Conservation (phyloP, 2,329 filamentous ascomycete species). For the Rutstroemia sp. region DNA sequence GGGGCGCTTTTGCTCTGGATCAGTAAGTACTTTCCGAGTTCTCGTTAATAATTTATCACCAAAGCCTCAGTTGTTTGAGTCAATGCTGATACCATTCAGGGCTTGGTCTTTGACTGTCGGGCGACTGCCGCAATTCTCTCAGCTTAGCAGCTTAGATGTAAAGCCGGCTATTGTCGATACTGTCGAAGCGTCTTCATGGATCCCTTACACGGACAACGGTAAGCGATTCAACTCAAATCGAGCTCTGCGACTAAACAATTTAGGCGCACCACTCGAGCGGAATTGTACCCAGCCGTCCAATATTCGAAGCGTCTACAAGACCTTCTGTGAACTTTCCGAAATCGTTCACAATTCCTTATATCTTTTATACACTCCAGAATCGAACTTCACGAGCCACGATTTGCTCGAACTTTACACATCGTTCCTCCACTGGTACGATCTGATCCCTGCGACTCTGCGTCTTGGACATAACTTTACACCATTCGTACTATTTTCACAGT, state of each 20-base stretch:
- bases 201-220: slow-evolving; percentile 30
- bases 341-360: slow-evolving; percentile 55
- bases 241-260: not conserved
- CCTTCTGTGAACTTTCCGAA: slow-evolving; percentile 66
- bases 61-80: slow-evolving; percentile 23
- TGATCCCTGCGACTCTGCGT: slow-evolving; percentile 55
- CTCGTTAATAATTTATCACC: not conserved
- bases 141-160: slow-evolving; percentile 46
- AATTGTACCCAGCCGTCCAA: slow-evolving; percentile 58
- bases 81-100: slow-evolving; percentile 30
- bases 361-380: slow-evolving; percentile 63
- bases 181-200: slow-evolving; percentile 50
- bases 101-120: slow-evolving; percentile 60
- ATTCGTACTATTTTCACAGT: slow-evolving; percentile 68
- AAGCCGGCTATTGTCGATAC: slow-evolving; percentile 54
- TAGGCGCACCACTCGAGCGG: slow-evolving; percentile 43
- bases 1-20: slow-evolving; percentile 38
- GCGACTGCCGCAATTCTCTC: slow-evolving; percentile 52
- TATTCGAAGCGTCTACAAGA: slow-evolving; percentile 59
- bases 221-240: not conserved
- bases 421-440: slow-evolving; percentile 65
- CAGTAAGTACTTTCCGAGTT: slow-evolving; percentile 52
- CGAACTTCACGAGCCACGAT: slow-evolving; percentile 54
- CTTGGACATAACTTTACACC: slow-evolving; percentile 65
- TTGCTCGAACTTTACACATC: slow-evolving; percentile 58